Evolutionary conservation across 257 asterid species (phyloP).

Genomic region (Primulina eburnea): DNA sequence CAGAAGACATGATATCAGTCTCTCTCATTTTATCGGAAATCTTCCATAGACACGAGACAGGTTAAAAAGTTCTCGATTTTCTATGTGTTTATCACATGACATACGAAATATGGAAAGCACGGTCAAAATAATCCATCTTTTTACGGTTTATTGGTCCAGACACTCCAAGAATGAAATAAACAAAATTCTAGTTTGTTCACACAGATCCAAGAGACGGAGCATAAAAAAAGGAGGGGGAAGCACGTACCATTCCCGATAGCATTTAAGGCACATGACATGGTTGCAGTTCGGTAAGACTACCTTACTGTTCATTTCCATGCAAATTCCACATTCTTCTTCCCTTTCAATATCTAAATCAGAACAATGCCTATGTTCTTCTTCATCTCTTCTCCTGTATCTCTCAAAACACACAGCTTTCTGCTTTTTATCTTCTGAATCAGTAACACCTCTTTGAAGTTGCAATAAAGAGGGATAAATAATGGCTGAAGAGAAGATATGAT

Average conservation of each 20-base stretch:
- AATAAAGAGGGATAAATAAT: slow-evolving; percentile 80
- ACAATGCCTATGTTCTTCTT: slow-evolving; percentile 44
- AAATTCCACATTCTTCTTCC: slow-evolving; percentile 97
- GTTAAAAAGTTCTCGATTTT: background rate
- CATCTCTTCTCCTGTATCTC: slow-evolving; percentile 78
- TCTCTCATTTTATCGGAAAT: background rate
- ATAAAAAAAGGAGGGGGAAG: background rate
- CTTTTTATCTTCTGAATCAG: slow-evolving; percentile 81
- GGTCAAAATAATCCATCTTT: too few species aligned
- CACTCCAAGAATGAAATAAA: background rate
- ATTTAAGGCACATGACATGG: slow-evolving; percentile 86
- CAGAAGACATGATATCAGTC: background rate
- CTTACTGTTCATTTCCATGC: slow-evolving; percentile 86
- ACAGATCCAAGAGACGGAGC: background rate
- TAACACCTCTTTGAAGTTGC: slow-evolving; percentile 85
- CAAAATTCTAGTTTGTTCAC: background rate
- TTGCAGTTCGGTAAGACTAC: slow-evolving; percentile 85
- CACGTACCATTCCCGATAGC: slow-evolving; percentile 88
- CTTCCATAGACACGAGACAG: background rate
- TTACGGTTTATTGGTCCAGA: too few species aligned
- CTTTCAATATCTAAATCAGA: slow-evolving; percentile 74
- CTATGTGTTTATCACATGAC: background rate
- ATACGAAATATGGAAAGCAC: too few species aligned
- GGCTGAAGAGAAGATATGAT: slow-evolving; percentile 45
- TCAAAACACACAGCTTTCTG: slow-evolving; percentile 75